phyloP scores from a whole-genome alignment of 163 green algal genomes.

The Prototheca cutis region DNA sequence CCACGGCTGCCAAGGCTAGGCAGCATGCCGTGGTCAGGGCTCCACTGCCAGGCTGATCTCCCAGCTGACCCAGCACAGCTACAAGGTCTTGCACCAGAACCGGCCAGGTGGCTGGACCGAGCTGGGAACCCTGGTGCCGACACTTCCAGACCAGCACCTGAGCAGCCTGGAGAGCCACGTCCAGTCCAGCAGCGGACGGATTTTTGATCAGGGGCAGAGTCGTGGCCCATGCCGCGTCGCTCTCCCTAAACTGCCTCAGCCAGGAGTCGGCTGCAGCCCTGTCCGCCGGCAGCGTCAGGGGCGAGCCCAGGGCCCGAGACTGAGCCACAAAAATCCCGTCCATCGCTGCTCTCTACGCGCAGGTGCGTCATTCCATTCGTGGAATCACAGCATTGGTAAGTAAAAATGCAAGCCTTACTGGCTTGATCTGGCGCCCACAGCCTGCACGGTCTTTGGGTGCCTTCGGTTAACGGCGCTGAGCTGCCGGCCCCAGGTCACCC shows the following conservation, averaged over 20 bases:
- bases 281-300: neutral
- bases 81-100: slow-evolving; percentile 3
- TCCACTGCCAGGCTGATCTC: neutral
- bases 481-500: no score
- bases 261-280: slow-evolving; percentile 9
- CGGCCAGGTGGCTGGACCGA: slow-evolving; percentile 3
- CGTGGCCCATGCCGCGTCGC: slow-evolving; percentile 5
- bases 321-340: neutral
- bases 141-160: slow-evolving; percentile 17
- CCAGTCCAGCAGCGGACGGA: neutral
- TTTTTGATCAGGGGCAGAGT: slow-evolving; percentile 2
- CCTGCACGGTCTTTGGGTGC: no score
- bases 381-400: no score
- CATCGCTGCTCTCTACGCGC: no score
- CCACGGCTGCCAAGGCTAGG: slow-evolving; percentile 14
- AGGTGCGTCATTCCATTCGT: no score
- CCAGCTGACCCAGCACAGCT: neutral
- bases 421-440: no score
- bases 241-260: slow-evolving; percentile 5
- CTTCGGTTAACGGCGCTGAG: no score
- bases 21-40: slow-evolving; percentile 1
- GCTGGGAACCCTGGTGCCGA: slow-evolving; percentile 15
- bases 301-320: neutral
- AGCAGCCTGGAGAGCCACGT: slow-evolving; percentile 7
- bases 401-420: no score